These are phyloP conservation scores for Arabis hirsuta DNA, from an alignment of 345 rosid genomes.

Conservation along the genomic window DNA sequence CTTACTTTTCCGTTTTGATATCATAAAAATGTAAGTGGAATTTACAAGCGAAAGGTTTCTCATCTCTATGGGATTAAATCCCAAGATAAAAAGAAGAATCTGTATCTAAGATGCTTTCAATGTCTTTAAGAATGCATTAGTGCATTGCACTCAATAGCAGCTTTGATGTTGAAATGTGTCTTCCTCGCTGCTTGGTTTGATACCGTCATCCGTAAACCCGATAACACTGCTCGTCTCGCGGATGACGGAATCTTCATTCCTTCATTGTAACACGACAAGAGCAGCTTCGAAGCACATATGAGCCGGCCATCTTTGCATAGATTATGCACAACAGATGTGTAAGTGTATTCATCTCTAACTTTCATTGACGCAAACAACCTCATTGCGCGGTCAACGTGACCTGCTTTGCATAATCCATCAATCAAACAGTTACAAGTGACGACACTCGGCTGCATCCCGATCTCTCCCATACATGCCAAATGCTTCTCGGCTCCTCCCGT, in stretches of 20 bases:
- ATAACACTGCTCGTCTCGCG: slow-evolving; percentile 64
- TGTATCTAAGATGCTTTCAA: not conserved
- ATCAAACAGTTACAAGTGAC: slow-evolving; percentile 53
- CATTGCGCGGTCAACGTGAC: slow-evolving; percentile 58
- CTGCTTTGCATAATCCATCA: slow-evolving; percentile 71
- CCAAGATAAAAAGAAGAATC: not conserved
- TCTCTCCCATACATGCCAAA: slow-evolving; percentile 29
- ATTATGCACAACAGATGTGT: slow-evolving; percentile 73
- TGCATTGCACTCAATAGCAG: slow-evolving; percentile 31
- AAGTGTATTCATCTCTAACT: slow-evolving; percentile 70
- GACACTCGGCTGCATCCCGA: slow-evolving; percentile 24
- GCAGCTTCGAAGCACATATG: slow-evolving; percentile 63
- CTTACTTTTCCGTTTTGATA: not conserved
- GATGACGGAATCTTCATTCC: slow-evolving; percentile 69
- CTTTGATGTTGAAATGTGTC: slow-evolving; percentile 51
- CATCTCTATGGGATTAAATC: slow-evolving; percentile 8
- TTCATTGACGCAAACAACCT: slow-evolving; percentile 62
- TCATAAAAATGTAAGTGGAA: slow-evolving; percentile 3
- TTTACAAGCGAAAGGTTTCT: slow-evolving; percentile 18
- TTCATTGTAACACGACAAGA: slow-evolving; percentile 62
- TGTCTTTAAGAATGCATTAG: slow-evolving; percentile 1
- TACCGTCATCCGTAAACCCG: slow-evolving; percentile 61
- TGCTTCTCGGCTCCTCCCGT: slow-evolving; percentile 34
- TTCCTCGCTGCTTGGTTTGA: slow-evolving; percentile 55
- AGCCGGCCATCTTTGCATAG: slow-evolving; percentile 67